A percentile compares a stretch with the other conserved stretches of the same genome.
Conservation (phyloP, 2,329 filamentous ascomycete species). For the Ceratocystis eucalypticola region DNA sequence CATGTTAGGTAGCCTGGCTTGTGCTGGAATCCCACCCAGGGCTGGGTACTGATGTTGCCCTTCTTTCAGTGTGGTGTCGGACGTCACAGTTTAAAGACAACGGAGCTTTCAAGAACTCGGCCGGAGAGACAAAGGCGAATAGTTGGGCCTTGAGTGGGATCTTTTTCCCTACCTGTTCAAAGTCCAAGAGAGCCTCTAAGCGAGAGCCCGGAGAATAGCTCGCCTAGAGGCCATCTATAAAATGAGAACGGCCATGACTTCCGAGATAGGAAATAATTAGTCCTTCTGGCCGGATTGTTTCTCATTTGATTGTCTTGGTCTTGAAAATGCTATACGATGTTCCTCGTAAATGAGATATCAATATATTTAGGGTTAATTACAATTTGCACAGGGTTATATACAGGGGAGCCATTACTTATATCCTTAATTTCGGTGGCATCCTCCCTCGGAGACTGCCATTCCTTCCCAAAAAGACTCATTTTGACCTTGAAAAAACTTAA, state of each 20-base stretch:
- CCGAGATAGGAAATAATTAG: not conserved
- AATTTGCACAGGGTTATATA: not conserved
- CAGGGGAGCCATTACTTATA: not conserved
- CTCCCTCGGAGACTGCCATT: slow-evolving; percentile 5
- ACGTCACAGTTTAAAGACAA: not conserved
- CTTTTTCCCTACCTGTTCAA: not conserved
- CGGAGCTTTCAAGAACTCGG: not conserved
- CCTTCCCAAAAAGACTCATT: not conserved
- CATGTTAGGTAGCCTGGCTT: not conserved
- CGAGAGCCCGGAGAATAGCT: not conserved
- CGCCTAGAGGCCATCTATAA: not conserved
- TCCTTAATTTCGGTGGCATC: not conserved
- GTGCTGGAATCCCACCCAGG: not conserved
- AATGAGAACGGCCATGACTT: slow-evolving; percentile 8
- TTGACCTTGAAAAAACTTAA: not conserved
- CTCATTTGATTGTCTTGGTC: not conserved
- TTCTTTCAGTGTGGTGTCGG: not conserved
- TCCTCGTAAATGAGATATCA: not conserved
- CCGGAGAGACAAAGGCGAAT: not conserved
- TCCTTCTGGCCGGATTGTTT: not conserved
- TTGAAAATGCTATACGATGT: not conserved
- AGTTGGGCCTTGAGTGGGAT: not conserved
- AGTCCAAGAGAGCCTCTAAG: not conserved
- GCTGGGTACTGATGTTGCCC: not conserved
- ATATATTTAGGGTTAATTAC: no score